These are phyloP conservation scores for Corylus americana DNA, from an alignment of 306 rosid species.

Conservation along the genomic window DNA sequence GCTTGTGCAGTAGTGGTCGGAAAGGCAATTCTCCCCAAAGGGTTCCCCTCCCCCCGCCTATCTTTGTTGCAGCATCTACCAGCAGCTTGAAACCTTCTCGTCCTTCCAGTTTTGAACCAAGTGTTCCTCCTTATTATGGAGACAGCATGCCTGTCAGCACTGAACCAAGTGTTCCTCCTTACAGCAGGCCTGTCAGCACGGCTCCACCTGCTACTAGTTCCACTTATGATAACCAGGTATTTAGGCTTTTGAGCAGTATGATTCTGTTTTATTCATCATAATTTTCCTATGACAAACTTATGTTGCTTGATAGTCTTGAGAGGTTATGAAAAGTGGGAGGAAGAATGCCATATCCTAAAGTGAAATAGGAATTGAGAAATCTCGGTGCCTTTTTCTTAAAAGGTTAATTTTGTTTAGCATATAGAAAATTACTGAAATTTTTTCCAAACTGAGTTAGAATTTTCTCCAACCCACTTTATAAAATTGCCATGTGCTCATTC, in stretches of 20 bases:
- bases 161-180: constrained; percentile 47
- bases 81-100: constrained; percentile 48
- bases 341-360: neutral
- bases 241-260: constrained; percentile 1
- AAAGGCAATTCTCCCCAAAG: constrained; percentile 57
- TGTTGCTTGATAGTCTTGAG: neutral
- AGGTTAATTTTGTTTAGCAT: neutral
- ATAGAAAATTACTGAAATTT: neutral
- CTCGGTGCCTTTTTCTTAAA: neutral
- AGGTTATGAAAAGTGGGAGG: neutral
- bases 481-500: too few species aligned
- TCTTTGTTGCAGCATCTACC: constrained; percentile 50
- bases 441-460: too few species aligned
- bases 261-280: neutral
- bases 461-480: too few species aligned
- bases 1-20: constrained; percentile 41
- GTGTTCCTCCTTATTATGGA: constrained; percentile 52
- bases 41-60: constrained; percentile 84
- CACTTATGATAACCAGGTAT: constrained; percentile 68
- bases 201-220: constrained; percentile 68
- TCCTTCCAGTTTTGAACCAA: constrained; percentile 44
- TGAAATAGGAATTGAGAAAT: neutral
- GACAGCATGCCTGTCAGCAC: constrained; percentile 33
- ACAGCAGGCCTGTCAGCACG: constrained; percentile 33
- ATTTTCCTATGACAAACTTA: neutral